Evolutionary conservation across 192 early-diverging fungal genomes (phyloP), one percentile per base, ranked within the genome.

Genomic region (Rhizophagus sp.): DNA sequence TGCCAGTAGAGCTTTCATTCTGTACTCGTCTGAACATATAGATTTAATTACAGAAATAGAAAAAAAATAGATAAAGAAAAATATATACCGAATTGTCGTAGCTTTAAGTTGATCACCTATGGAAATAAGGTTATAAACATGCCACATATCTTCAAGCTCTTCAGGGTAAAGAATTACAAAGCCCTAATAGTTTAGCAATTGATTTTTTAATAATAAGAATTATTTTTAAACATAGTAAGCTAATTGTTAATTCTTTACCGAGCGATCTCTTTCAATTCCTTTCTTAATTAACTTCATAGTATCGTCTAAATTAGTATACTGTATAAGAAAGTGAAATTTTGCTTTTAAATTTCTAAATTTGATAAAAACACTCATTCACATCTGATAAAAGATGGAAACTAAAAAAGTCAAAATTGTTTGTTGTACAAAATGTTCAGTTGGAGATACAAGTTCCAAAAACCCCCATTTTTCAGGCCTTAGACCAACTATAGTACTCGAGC

Each of bases 131-230:
- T 94, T 96, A 87, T 97, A 97, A 47, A 94, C 89, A 85, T 97
- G 96, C 97, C 98, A 99, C 95, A 99, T 96, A 85, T 99, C 98
- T 78, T 99, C 97, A 68, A 91, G 83, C 79, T 98, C 95, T 81
- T 98, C 96, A 1, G 97, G 93, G 52, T 89, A 87, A 62, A 99
- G 87, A 3, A 90, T 93, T 34, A 98, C 91, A 76, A 79, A 91
- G 47, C 97, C 97, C 34, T 94, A 94, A 30, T 75, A 73, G 62
- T 73, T 72, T 85, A 75, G 75, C 30, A 83, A 67, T 33, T 61
- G n/a, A 41, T 2, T 41, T 30, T 41, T n/a, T 44, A n/a, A 63
- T 77, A 75, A 15, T 36, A n/a, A 19, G 25, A 27, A 63, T 62
- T 63, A n/a, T 34, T 19, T 41, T 22, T 24, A n/a, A 17, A 63